Conservation (phyloP, 2,329 filamentous ascomycete genomes). For the Pseudogymnoascus sp. region DNA sequence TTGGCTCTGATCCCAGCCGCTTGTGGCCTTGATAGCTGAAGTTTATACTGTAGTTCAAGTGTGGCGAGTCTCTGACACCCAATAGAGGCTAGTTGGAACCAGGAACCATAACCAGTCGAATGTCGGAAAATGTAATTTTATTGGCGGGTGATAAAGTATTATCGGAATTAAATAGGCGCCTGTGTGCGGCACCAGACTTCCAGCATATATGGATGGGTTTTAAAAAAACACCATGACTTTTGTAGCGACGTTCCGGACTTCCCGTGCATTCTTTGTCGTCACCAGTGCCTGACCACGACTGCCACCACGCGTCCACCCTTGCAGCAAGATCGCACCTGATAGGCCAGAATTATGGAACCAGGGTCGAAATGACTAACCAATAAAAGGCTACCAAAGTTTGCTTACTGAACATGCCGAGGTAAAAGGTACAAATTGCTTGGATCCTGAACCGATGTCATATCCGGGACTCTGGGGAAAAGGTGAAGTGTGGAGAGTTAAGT, state of each 20-base stretch:
- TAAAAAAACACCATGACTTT: not conserved
- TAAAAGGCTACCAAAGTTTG: not conserved
- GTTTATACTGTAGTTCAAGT: not conserved
- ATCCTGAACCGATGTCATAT: conserved; percentile 6
- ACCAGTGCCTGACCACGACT: not conserved
- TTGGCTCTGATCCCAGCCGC: not conserved
- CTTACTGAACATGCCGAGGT: not conserved
- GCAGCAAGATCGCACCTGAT: not conserved
- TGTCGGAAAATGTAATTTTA: not conserved
- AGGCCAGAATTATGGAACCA: not conserved
- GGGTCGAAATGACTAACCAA: not conserved
- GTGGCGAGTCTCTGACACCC: not conserved
- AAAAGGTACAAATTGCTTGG: not conserved
- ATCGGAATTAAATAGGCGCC: not conserved
- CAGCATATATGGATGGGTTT: not conserved
- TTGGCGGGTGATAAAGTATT: not conserved
- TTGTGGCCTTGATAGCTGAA: not conserved
- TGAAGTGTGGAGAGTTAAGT: not conserved
- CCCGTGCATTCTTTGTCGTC: not conserved
- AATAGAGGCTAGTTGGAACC: not conserved
- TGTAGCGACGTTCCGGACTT: not conserved
- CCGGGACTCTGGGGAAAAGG: conserved; percentile 2
- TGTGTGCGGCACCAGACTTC: not conserved
- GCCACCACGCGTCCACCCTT: not conserved
- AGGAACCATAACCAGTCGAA: not conserved